These are phyloP conservation scores for Pythium rishiriense DNA, from an alignment of 352 stramenopile species.

Conservation along the genomic window DNA sequence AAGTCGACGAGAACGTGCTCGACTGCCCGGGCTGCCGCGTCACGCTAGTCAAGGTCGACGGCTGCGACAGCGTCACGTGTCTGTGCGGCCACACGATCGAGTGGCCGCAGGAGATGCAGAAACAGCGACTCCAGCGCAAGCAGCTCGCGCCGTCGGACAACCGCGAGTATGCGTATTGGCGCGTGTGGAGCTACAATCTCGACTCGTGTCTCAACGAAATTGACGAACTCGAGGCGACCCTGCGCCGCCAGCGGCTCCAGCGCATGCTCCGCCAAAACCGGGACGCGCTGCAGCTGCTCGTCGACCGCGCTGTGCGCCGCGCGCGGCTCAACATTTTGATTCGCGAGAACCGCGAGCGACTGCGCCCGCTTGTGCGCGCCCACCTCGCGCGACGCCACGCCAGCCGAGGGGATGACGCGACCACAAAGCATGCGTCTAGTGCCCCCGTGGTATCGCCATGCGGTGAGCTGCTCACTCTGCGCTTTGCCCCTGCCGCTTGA, in stretches of 20 bases:
- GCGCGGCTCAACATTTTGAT: conserved; percentile 32
- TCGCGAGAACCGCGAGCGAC: conserved; percentile 16
- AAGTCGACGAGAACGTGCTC: conserved; percentile 50
- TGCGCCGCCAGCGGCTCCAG: conserved; percentile 34
- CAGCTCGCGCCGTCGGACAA: conserved; percentile 38
- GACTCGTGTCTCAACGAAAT: conserved; percentile 31
- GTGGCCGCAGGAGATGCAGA: conserved; percentile 47
- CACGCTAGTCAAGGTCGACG: conserved; percentile 65
- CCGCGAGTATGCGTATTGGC: conserved; percentile 33
- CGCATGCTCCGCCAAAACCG: conserved; percentile 40
- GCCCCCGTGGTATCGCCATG: not conserved
- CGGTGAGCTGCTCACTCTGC: not conserved
- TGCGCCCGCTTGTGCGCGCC: conserved; percentile 16
- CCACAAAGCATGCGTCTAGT: not conserved
- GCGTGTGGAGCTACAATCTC: conserved; percentile 31
- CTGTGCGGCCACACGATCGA: conserved; percentile 55
- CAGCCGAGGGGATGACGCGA: not conserved
- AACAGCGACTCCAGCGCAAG: conserved; percentile 51
- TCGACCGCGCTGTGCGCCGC: conserved; percentile 26
- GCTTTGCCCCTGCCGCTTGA: conserved; percentile 8
- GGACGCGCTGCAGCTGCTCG: conserved; percentile 33
- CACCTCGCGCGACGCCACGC: conserved; percentile 20
- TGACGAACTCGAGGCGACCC: conserved; percentile 29
- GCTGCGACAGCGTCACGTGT: conserved; percentile 52
- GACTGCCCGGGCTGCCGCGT: conserved; percentile 57